A percentile compares a stretch with the other conserved stretches of the same genome.
phyloP scores from a whole-genome alignment of 768 basidiomycete genomes.

The Omphalotus guepiniiformis region DNA sequence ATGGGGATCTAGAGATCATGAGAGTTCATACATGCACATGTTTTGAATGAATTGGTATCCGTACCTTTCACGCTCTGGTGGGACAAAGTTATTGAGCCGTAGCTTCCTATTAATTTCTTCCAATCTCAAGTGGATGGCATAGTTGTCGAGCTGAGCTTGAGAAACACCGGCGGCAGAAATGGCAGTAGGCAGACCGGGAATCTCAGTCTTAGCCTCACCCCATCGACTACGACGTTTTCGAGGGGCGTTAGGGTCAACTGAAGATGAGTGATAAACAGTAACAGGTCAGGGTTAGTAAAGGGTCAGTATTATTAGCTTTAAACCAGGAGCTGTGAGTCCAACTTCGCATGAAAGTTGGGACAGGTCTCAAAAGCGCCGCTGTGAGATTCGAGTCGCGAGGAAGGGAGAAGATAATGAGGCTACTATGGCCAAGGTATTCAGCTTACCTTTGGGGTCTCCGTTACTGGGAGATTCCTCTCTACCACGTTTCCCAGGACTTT shows the following conservation, averaged over 20 bases:
- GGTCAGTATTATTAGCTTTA: constrained; percentile 32
- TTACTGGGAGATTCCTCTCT: constrained; percentile 64
- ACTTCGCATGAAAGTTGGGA: constrained; percentile 33
- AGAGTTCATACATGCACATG: constrained; percentile 22
- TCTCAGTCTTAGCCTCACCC: constrained; percentile 91
- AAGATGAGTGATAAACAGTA: constrained; percentile 37
- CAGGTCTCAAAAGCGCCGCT: constrained; percentile 14
- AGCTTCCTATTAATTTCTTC: constrained; percentile 98
- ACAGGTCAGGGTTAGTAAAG: constrained; percentile 55
- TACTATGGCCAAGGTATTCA: constrained; percentile 26
- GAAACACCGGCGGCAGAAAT: constrained; percentile 92
- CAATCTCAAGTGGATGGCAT: constrained; percentile 91
- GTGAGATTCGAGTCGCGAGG: too few relatives aligned
- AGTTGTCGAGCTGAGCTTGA: constrained; percentile 94
- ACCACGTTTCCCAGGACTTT: constrained; percentile 55
- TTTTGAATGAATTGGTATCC: constrained; percentile 16
- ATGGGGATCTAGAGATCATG: constrained; percentile 65
- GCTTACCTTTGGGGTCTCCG: constrained; percentile 76
- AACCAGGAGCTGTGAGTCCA: neutral
- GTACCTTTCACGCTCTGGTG: constrained; percentile 92
- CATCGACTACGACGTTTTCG: constrained; percentile 96
- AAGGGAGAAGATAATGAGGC: constrained; percentile 25
- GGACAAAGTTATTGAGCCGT: constrained; percentile 89
- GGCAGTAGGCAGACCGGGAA: constrained; percentile 91
- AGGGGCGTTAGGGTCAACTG: constrained; percentile 81